Evolutionary conservation across 441 rosid genomes (phyloP), one percentile per base, ranked within the genome.

Genomic region (Biscutella laevigata): DNA sequence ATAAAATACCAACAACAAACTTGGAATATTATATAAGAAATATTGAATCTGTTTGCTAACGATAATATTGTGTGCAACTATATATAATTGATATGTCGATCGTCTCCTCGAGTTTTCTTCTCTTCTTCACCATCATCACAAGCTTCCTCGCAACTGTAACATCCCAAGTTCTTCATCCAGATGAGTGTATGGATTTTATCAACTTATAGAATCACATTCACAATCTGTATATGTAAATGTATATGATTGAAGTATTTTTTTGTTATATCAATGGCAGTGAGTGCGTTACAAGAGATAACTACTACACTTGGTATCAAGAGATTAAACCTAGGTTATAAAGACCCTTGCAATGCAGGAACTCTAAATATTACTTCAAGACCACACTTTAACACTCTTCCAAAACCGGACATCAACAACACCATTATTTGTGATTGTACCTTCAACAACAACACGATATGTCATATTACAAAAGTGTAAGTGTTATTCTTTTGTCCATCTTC

Each of bases 321-420:
- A 35, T 5, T 44, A 10, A 6, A 53, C 34, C 53, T 53, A 10
- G 20, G 32, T 1, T 0, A 10, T 26, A 46, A 21, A 53, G 60
- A 62, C 4, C 66, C 66, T 19, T 61, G 53, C 45, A 2, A 7
- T n/a, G n/a, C n/a, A n/a, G n/a, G n/a, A n/a, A n/a, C n/a, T n/a
- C n/a, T n/a, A n/a, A n/a, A n/a, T n/a, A n/a, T n/a, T n/a, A n/a
- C n/a, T n/a, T n/a, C n/a, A n/a, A n/a, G n/a, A n/a, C n/a, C n/a
- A n/a, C n/a, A n/a, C n/a, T n/a, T n/a, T n/a, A n/a, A n/a, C n/a
- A n/a, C n/a, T n/a, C n/a, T n/a, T n/a, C n/a, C n/a, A n/a, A n/a
- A n/a, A 22, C n/a, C 6, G 3, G 10, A 35, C 3, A 17, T 14
- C 15, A 61, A 43, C 46, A 62, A 53, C 53, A 44, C 46, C 26